A percentile compares a stretch with the other conserved stretches of the same genome.
phyloP scores from a whole-genome alignment of 331 rosid genomes.

The Acacia pycnantha region DNA sequence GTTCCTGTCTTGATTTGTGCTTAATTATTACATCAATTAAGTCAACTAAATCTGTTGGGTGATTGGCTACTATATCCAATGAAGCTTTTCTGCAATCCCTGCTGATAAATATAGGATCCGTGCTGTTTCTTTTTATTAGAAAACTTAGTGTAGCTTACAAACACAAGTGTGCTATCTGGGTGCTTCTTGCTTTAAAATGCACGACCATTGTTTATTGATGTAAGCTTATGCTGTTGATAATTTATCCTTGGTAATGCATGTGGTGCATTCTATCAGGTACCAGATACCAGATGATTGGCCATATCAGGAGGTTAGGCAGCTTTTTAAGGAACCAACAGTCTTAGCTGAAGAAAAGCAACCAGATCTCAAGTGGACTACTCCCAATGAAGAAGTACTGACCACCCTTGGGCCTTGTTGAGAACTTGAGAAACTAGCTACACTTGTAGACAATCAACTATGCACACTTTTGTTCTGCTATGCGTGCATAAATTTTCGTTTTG shows the following conservation, averaged over 20 bases:
- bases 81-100: background rate
- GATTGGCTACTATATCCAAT: background rate
- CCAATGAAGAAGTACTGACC: conserved; percentile 81
- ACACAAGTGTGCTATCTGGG: background rate
- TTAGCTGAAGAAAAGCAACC: conserved; percentile 61
- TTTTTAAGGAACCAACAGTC: conserved; percentile 80
- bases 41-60: background rate
- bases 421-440: conserved; percentile 3
- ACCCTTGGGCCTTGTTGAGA: conserved; percentile 27
- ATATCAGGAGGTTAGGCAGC: conserved; percentile 75
- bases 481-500: background rate
- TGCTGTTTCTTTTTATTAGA: background rate
- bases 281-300: conserved; percentile 93
- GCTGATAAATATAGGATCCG: conserved; percentile 4
- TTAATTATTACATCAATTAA: background rate
- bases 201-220: conserved; percentile 17
- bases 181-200: conserved; percentile 1
- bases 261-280: conserved; percentile 55
- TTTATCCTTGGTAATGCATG: conserved; percentile 18
- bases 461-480: conserved; percentile 17
- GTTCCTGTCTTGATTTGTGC: background rate
- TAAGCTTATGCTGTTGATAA: background rate
- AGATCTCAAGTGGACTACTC: conserved; percentile 85
- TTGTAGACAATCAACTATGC: conserved; percentile 1
- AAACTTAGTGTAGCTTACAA: background rate